Base-by-base conservation (phyloP, 495 filamentous ascomycete species). In the Trichoderma asperelloides region DNA sequence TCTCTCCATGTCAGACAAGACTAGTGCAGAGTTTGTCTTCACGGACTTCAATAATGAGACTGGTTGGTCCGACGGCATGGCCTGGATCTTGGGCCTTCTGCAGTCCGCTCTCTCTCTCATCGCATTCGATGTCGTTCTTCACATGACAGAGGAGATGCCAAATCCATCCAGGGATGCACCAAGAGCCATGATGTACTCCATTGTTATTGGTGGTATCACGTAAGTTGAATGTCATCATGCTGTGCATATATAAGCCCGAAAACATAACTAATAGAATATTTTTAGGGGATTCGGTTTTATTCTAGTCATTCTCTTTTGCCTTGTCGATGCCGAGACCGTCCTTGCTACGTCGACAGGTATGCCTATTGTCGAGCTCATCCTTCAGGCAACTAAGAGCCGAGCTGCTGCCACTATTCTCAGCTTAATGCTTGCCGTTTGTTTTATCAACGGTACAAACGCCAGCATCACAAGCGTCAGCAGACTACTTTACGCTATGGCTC, bases 111-210 rank as follows among this genome's bases (percentile, higher is more conserved):
- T 88, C 37, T 84, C 84, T 12, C 75, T 89, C 62, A 88, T 84
- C 4, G 86, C 84, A 2, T 89, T 84, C 68, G 86, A 89, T 72
- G 85, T 85, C 18, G 86, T 85, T 18, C 80, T 86, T 25, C 86
- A 88, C 65, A 86, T 88, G 83, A 82, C 83, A 18, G 85, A 80
- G 68, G 78, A 80, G 71, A 78, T 80, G 68, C 78, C 78, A 23
- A 68, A 67, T 49, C 74, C 78, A 9, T 67, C 75, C 8, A 64
- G 72, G 9, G 77, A 79, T 63, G 76, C 71, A 0, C 78, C 78
- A 4, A 68, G 74, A 18, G 76, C 75, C 45, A 78, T 80, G 39
- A 63, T 78, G 7, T 74, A 75, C 49, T 74, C 74, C 28, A 74
- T 80, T 9, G 65, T 51, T 0, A 74, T 78, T 2, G 77, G 78